Evolutionary conservation across 116 monocot genomes (phyloP).

Genomic region (Dioscorea cayenensis): DNA sequence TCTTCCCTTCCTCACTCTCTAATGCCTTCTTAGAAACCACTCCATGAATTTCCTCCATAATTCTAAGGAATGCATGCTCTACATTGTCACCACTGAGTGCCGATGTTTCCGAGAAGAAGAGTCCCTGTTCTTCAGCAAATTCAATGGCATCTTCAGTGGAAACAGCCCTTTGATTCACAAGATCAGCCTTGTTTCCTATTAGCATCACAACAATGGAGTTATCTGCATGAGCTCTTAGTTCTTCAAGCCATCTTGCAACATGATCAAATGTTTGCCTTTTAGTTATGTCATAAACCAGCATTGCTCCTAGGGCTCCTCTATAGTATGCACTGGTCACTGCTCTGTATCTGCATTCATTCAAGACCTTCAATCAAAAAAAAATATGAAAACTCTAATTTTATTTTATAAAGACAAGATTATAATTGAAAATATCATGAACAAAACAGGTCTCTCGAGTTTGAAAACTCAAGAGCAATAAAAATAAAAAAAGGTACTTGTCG

Average conservation of each 20-base stretch:
- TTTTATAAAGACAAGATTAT: no score
- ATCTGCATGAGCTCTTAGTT: slow-evolving; percentile 55
- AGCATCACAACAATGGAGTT: slow-evolving; percentile 58
- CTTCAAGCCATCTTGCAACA: slow-evolving; percentile 66
- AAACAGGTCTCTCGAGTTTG: no score
- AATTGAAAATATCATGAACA: no score
- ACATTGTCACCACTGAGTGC: slow-evolving; percentile 56
- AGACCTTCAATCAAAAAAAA: not conserved
- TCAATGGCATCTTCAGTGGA: slow-evolving; percentile 47
- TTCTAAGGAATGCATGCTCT: slow-evolving; percentile 43
- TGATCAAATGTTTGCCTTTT: slow-evolving; percentile 53
- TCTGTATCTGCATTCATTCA: slow-evolving; percentile 37
- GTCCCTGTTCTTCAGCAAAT: slow-evolving; percentile 64
- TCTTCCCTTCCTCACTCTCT: slow-evolving; percentile 22
- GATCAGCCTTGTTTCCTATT: slow-evolving; percentile 69
- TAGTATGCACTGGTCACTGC: slow-evolving; percentile 82
- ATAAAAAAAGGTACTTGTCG: no score
- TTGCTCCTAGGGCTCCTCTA: slow-evolving; percentile 70
- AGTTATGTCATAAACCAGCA: slow-evolving; percentile 69
- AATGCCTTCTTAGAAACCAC: slow-evolving; percentile 48
- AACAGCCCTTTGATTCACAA: slow-evolving; percentile 28
- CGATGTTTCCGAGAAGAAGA: slow-evolving; percentile 70
- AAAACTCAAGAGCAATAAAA: no score
- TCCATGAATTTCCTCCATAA: slow-evolving; percentile 42
- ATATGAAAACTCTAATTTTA: no score